Evolutionary conservation across 371 early-diverging fungal species (phyloP).

Genomic region (Saksenaea vasiformis): DNA sequence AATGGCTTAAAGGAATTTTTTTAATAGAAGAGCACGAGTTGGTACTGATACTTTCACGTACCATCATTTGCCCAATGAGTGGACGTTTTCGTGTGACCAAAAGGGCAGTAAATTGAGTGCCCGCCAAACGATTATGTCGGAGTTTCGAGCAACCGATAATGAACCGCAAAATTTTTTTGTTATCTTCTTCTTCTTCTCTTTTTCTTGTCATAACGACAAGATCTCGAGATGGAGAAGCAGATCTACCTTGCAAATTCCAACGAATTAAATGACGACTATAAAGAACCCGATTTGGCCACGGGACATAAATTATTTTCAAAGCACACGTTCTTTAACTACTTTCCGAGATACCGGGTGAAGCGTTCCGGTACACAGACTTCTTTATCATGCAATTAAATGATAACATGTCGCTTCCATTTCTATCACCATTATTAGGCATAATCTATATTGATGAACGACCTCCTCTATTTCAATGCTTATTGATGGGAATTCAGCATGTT

Average conservation of each 20-base stretch:
- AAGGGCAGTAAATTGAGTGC: too few species aligned
- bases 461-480: constrained; percentile 30
- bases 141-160: too few species aligned
- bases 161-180: not conserved
- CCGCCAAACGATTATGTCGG: too few species aligned
- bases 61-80: too few species aligned
- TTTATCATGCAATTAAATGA: not conserved
- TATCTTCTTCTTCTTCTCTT: not conserved
- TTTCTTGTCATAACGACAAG: constrained; percentile 4
- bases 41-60: too few species aligned
- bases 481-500: constrained; percentile 58
- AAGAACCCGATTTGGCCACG: not conserved
- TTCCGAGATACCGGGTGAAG: constrained; percentile 33
- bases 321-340: constrained; percentile 22
- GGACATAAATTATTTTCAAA: constrained; percentile 1
- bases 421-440: constrained; percentile 22
- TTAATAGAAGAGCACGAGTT: too few species aligned
- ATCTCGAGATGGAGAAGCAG: constrained; percentile 4
- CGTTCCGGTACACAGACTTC: constrained; percentile 12
- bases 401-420: not conserved
- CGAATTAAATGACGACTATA: not conserved
- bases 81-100: too few species aligned
- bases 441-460: constrained; percentile 55
- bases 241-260: not conserved
- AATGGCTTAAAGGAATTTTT: too few species aligned